Evolutionary conservation across 1,284 basidiomycete genomes (phyloP), one percentile per base, ranked within the genome.

Genomic region (Melampsora larici-populina): DNA sequence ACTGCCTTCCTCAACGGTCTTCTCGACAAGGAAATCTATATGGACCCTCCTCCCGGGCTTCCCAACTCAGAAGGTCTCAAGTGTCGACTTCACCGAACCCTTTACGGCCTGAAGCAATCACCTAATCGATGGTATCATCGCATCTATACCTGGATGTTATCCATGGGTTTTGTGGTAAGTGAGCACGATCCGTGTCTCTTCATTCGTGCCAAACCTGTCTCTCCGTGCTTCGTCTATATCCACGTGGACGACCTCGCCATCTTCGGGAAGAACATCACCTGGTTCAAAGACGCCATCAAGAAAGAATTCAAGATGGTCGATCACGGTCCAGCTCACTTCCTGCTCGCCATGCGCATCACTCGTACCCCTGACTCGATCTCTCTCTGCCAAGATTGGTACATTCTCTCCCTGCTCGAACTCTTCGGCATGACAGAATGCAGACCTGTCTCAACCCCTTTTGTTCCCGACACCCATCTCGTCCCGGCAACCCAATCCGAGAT

Each of bases 371-470:
- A 24, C 1, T 31, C 8, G 18, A 31, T 68, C 36, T 46, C 24
- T 6, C 66, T 68, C 2, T 21, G 18, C 29, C 66, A 68, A 68
- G 66, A 68, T 15, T 5, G 33, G 1, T 68, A 68, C 13, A 13
- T 51, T n/a, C n/a, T n/a, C n/a, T n/a, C n/a, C n/a, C n/a, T n/a
- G n/a, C n/a, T n/a, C n/a, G n/a, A n/a, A n/a, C n/a, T n/a, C n/a
- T n/a, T n/a, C n/a, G n/a, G n/a, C n/a, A 43, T 72, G 60, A 49
- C 51, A 43, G 72, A 74, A 40, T 43, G 15, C n/a, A 74, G 67
- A 74, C 21, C 63, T 7, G n/a, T 15, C 18, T 43, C 33, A 31
- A 74, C 72, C 24, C 72, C 63, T 51, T 66, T 74, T 62, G 63
- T 66, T 26, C 24, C 63, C 17, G 67, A 74, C 43, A 31, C 67